Evolutionary conservation across 441 rosid genomes (phyloP).

Genomic region (Dalechampia spathulata): DNA sequence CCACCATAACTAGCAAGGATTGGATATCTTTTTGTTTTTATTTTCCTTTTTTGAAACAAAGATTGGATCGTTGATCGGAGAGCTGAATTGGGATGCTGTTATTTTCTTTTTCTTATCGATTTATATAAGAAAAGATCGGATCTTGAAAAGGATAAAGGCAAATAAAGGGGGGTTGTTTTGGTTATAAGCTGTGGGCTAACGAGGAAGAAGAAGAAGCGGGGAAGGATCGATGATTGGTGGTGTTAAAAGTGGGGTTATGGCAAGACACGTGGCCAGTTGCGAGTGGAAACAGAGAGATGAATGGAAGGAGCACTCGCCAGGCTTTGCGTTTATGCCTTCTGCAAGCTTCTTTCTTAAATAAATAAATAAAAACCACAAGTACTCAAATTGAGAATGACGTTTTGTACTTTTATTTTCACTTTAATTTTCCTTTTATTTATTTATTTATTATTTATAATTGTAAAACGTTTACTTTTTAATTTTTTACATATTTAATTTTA

Average conservation of each 20-base stretch:
- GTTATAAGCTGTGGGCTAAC: background rate
- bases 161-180: background rate
- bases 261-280: constrained; percentile 4
- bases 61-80: constrained; percentile 1
- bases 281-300: background rate
- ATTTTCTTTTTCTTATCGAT: background rate
- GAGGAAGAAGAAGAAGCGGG: background rate
- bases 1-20: constrained; percentile 23
- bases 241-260: background rate
- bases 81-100: background rate
- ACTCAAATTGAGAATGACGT: too few species aligned
- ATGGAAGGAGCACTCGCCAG: too few species aligned
- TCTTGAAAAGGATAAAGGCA: background rate
- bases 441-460: too few species aligned
- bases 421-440: too few species aligned
- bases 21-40: background rate
- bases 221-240: background rate
- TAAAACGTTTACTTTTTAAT: too few species aligned
- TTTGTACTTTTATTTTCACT: too few species aligned
- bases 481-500: too few species aligned
- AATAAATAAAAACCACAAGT: too few species aligned
- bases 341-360: too few species aligned
- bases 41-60: too few species aligned
- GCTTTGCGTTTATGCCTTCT: too few species aligned
- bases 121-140: background rate